Evolutionary conservation across 2,329 filamentous ascomycete species (phyloP), one percentile per base, ranked within the genome.

Genomic region (Aspergillus bombycis): DNA sequence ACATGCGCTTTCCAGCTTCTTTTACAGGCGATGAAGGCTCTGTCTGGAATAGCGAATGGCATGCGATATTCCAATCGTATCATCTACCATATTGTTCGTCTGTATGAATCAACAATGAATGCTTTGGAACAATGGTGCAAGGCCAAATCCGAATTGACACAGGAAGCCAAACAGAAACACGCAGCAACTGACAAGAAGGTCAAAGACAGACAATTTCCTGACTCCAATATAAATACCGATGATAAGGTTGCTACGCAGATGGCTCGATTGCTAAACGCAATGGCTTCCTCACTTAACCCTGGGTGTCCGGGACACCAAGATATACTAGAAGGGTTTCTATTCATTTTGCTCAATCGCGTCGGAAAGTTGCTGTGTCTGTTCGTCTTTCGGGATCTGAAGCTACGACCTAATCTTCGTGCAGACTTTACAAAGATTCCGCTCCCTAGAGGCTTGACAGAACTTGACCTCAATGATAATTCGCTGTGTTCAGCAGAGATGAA

Each of bases 311-410:
- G 69, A 16, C 75, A 80, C 28, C 68, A 70, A 23, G 67, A 74
- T 19, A 62, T 81, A 6, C 68, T 82, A 19, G 81, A 83, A 69
- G 81, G 80, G 0, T 75, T 79, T 32, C 67, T 82, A 9, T 80
- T 71, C 52, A 57, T 75, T 11, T 60, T 80, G 5, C 67, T 83
- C 1, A 66, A 74, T 36, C 77, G 79, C 11, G 73, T 79, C 16
- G 81, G 81, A 0, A 75, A 73, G 32, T 62, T 81, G 23, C 67
- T 83, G 7, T 77, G 77, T 12, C 65, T 78, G 1, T 75, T 78
- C 4, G 70, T 77, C 7, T 82, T 82, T 62, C 70, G 74, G 16
- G 77, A 79, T 34, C 50, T 78, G 34, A 58, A 72, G 57, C 59
- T 67, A 1, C 71, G 67, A 57, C 65, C 71, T 32, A 71, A 74